phyloP scores from a whole-genome alignment of 208 protist genomes.

The Acanthamoeba polyphaga region DNA sequence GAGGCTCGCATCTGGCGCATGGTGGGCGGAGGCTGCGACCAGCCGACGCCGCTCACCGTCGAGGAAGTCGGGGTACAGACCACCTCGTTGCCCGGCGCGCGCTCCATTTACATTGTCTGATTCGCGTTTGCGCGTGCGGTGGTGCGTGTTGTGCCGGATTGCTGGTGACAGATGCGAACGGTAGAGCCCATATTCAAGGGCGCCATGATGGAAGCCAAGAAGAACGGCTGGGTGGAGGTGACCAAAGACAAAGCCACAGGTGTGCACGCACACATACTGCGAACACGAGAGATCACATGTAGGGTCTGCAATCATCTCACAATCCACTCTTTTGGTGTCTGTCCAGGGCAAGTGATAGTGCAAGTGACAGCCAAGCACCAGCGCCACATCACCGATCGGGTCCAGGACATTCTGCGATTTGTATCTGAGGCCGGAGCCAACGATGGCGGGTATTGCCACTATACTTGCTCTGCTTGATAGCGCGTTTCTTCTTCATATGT shows the following conservation, averaged over 20 bases:
- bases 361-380: neutral
- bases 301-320: neutral
- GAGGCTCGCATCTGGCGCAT: slow-evolving; percentile 66
- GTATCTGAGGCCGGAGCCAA: neutral
- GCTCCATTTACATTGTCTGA: too few relatives aligned
- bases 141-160: neutral
- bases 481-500: neutral
- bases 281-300: neutral
- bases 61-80: slow-evolving; percentile 33
- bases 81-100: neutral
- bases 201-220: slow-evolving; percentile 71
- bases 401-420: slow-evolving; percentile 6
- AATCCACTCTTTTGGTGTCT: neutral
- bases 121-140: neutral
- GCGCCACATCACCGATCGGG: neutral
- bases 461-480: neutral
- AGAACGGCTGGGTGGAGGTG: slow-evolving; percentile 70
- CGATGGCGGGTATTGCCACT: neutral
- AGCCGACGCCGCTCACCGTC: slow-evolving; percentile 11
- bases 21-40: slow-evolving; percentile 30
- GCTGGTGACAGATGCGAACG: neutral
- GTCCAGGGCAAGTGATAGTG: neutral
- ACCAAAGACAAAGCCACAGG: slow-evolving; percentile 52
- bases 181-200: slow-evolving; percentile 70
- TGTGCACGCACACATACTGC: neutral